Evolutionary conservation across 169 alveolate species (phyloP), one percentile per base, ranked within the genome.

Genomic region (Neospora caninum): DNA sequence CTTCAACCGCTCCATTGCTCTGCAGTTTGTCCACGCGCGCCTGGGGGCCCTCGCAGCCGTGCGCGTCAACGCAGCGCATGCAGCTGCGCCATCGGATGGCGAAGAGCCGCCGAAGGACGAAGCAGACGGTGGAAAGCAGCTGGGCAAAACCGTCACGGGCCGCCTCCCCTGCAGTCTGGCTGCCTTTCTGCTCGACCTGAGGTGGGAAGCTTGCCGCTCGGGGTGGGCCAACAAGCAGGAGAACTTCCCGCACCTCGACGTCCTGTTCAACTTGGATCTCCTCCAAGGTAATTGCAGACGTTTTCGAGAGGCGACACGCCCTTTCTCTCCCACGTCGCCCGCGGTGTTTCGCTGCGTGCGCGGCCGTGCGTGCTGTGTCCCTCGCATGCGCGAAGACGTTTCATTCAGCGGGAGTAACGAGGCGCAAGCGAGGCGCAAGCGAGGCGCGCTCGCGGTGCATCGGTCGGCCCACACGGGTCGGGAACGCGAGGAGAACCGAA

Each of bases 101-200:
- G 43, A 29, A 22, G 89, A 64, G 67, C 49, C 88, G 54, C 20
- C 38, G 41, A 22, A 25, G 10, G 89, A 22, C 34, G 41, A 4
- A 43, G 67, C 7, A 80, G 88, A n/a, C 29, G 22, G 53, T 20
- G 88, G 39, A 29, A 9, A 4, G 67, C 53, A 25, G 25, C 89
- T 82, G 25, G 89, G 89, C 25, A 82, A 82, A 42, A 82, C 89
- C 58, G 67, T 42, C 31, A 42, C 67, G 38, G 89, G 89, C 34
- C 41, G 89, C 69, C 31, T 82, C 67, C 89, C 89, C 6, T 82
- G 89, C 89, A 43, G 89, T 34, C 31, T 82, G 31, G 89, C 89
- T 29, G 89, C 89, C 6, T 49, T 82, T 20, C 89, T 41, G 38
- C 89, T 82, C 54, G 43, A 82, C 25, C 64, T 82, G 34, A 64